Conservation (phyloP, 2,329 filamentous ascomycete genomes). For the Ramularia endophylla region DNA sequence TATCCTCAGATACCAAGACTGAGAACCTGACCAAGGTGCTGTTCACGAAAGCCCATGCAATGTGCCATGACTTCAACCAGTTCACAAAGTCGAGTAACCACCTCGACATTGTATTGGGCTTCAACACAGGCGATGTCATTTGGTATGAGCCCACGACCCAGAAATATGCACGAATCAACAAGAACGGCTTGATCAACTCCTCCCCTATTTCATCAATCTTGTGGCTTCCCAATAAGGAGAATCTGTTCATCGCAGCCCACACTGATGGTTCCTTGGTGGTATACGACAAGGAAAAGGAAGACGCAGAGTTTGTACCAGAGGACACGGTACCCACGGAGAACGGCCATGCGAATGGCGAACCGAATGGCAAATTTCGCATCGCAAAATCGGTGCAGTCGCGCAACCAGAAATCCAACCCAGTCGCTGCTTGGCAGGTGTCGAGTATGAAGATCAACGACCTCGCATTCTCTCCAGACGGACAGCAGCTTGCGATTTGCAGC, state of each 20-base stretch:
- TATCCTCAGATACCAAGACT: slow-evolving; percentile 69
- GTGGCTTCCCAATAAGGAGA: slow-evolving; percentile 94
- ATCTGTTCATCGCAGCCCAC: slow-evolving; percentile 84
- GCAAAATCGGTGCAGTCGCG: slow-evolving; percentile 89
- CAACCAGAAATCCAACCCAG: slow-evolving; percentile 89
- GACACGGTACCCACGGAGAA: slow-evolving; percentile 24
- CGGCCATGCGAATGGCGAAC: slow-evolving; percentile 12
- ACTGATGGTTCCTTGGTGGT: slow-evolving; percentile 87
- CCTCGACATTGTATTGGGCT: slow-evolving; percentile 89
- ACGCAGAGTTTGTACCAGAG: slow-evolving; percentile 71
- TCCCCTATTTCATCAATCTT: slow-evolving; percentile 80
- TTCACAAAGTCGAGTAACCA: slow-evolving; percentile 73
- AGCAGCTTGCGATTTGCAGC: slow-evolving; percentile 81
- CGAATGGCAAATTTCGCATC: slow-evolving; percentile 54
- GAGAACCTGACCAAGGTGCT: slow-evolving; percentile 94
- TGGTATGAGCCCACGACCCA: slow-evolving; percentile 98
- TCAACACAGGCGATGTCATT: slow-evolving; percentile 92
- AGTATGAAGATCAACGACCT: slow-evolving; percentile 88
- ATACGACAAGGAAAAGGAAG: slow-evolving; percentile 97
- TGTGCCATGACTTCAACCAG: slow-evolving; percentile 89
- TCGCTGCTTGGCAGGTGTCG: slow-evolving; percentile 86
- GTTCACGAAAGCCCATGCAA: slow-evolving; percentile 91
- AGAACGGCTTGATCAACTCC: slow-evolving; percentile 87
- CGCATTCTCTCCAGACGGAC: slow-evolving; percentile 83
- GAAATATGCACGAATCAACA: slow-evolving; percentile 91